phyloP scores from a whole-genome alignment of 1,284 basidiomycete species.

The Moniliella sp. region DNA sequence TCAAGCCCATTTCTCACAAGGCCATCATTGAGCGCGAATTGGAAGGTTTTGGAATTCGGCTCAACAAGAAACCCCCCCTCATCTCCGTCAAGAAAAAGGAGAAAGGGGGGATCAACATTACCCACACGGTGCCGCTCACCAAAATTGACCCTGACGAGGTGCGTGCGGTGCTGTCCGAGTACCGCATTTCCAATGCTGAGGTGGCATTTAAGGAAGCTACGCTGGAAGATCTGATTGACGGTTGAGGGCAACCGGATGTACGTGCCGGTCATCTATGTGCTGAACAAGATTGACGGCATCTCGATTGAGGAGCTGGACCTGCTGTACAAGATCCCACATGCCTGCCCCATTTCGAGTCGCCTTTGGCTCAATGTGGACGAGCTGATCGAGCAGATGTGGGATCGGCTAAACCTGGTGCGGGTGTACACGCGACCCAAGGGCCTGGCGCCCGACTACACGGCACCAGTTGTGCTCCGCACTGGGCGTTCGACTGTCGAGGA shows the following conservation, averaged over 20 bases:
- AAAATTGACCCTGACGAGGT: slow-evolving; percentile 89
- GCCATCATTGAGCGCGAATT: slow-evolving; percentile 71
- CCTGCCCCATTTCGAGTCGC: slow-evolving; percentile 74
- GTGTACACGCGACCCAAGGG: slow-evolving; percentile 79
- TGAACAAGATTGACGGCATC: slow-evolving; percentile 57
- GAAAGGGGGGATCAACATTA: slow-evolving; percentile 48
- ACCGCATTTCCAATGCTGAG: slow-evolving; percentile 67
- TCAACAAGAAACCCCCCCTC: slow-evolving; percentile 83
- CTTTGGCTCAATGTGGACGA: slow-evolving; percentile 96
- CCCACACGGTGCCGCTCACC: slow-evolving; percentile 82
- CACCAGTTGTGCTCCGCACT: slow-evolving; percentile 47
- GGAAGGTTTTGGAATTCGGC: slow-evolving; percentile 84
- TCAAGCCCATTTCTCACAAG: slow-evolving; percentile 84
- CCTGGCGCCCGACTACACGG: slow-evolving; percentile 60
- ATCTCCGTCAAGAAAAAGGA: slow-evolving; percentile 66
- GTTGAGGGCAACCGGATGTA: slow-evolving; percentile 52
- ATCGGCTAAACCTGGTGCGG: slow-evolving; percentile 37
- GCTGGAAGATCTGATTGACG: slow-evolving; percentile 77
- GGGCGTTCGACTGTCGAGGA: slow-evolving; percentile 52
- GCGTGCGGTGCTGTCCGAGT: slow-evolving; percentile 82
- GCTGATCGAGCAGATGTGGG: slow-evolving; percentile 46
- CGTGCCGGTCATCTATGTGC: slow-evolving; percentile 16
- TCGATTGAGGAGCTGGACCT: slow-evolving; percentile 95
- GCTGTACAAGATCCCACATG: slow-evolving; percentile 69
- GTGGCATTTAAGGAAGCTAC: slow-evolving; percentile 84